Percentiles rank a stretch among this genome's conserved stretches.
Conservation (phyloP, 306 rosid species). For the Citrullus amarus region DNA sequence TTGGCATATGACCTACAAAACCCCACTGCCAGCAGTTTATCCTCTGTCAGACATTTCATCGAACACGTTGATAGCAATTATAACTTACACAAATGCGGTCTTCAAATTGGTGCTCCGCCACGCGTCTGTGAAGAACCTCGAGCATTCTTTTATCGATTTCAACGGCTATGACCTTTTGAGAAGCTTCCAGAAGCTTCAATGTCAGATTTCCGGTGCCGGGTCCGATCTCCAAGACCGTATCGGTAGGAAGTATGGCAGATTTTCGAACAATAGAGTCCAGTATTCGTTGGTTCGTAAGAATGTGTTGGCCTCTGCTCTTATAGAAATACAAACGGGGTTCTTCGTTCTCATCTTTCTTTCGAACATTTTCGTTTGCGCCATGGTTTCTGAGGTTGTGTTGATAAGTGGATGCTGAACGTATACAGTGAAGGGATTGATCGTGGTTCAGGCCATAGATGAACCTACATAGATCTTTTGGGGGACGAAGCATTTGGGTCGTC, state of each 20-base stretch:
- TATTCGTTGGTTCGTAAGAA: conserved; percentile 59
- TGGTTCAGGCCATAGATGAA: conserved; percentile 4
- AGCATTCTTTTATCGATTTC: conserved; percentile 79
- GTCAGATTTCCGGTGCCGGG: conserved; percentile 97
- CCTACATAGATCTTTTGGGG: conserved; percentile 11
- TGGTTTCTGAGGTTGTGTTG: conserved; percentile 10
- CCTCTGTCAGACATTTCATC: conserved; percentile 31
- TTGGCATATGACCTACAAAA: conserved; percentile 47
- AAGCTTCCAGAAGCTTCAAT: conserved; percentile 60
- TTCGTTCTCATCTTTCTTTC: conserved; percentile 8
- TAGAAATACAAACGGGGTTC: conserved; percentile 24
- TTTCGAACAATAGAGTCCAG: conserved; percentile 50
- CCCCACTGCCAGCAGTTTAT: conserved; percentile 11
- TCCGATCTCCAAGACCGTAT: conserved; percentile 92
- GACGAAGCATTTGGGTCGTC: conserved; percentile 28
- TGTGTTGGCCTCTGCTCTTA: conserved; percentile 85
- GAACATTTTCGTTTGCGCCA: conserved; percentile 2
- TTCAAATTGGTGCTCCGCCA: conserved; percentile 12
- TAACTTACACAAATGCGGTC: conserved; percentile 36
- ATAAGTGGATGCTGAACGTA: conserved; percentile 16
- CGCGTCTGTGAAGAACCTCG: conserved; percentile 51
- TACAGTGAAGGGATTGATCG: conserved; percentile 11
- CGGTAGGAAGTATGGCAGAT: conserved; percentile 53
- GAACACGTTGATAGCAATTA: conserved; percentile 9
- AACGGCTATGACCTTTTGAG: conserved; percentile 46